phyloP scores from a whole-genome alignment of 2,329 filamentous ascomycete species.

The Cladophialophora immunda region DNA sequence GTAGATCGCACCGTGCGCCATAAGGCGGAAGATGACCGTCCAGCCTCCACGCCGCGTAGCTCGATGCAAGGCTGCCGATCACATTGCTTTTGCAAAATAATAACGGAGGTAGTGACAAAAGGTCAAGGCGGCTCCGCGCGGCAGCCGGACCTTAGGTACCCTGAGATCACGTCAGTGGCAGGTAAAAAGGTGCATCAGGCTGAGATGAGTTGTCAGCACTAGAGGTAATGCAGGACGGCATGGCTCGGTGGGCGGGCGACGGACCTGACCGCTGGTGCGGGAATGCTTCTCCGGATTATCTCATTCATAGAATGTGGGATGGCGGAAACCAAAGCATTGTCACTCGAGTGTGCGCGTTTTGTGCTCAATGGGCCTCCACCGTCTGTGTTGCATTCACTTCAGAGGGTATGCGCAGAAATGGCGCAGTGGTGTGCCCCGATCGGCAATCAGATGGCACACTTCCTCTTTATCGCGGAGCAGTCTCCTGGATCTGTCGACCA shows the following conservation, averaged over 20 bases:
- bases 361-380: neutral
- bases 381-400: neutral
- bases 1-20: neutral
- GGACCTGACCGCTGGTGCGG: slow-evolving; percentile 1
- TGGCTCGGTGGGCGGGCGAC: neutral
- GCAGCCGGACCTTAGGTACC: neutral
- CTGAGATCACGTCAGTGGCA: slow-evolving; percentile 7
- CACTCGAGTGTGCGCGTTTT: neutral
- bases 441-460: neutral
- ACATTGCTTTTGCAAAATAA: neutral
- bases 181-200: neutral
- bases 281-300: slow-evolving; percentile 5
- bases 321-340: neutral
- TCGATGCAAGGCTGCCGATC: slow-evolving; percentile 3
- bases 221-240: slow-evolving; percentile 5
- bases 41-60: neutral
- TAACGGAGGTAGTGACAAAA: neutral
- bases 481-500: neutral
- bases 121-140: neutral
- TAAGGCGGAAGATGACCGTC: slow-evolving; percentile 1
- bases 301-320: neutral
- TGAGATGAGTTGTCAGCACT: slow-evolving; percentile 14
- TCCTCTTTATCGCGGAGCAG: neutral
- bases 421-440: neutral
- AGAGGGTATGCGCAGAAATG: neutral